Percentiles rank a stretch among this genome's conserved stretches.
These are phyloP conservation scores for Globisporangium parvum DNA, from an alignment of 352 stramenopile species.

Conservation along the genomic window DNA sequence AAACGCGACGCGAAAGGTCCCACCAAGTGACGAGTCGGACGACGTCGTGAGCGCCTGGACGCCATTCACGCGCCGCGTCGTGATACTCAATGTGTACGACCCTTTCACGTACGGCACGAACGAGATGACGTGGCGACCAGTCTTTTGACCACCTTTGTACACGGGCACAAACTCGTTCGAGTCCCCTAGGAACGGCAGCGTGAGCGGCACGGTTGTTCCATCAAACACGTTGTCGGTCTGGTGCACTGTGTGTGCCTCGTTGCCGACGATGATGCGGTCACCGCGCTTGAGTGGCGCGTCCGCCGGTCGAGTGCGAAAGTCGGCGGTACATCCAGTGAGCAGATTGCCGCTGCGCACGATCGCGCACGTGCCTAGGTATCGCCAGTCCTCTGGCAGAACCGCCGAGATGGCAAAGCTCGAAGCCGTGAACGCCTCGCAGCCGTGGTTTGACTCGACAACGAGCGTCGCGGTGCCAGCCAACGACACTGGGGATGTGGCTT, in stretches of 20 bases:
- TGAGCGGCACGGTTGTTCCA: constrained; percentile 61
- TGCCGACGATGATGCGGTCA: constrained; percentile 76
- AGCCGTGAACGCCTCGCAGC: constrained; percentile 42
- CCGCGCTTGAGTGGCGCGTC: constrained; percentile 58
- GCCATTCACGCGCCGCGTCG: constrained; percentile 60
- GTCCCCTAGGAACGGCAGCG: constrained; percentile 47
- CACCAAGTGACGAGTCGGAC: constrained; percentile 45
- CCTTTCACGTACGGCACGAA: constrained; percentile 90
- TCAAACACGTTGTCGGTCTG: constrained; percentile 47
- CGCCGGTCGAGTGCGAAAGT: constrained; percentile 24
- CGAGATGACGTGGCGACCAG: constrained; percentile 76
- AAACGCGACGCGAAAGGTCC: constrained; percentile 59
- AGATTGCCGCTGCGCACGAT: constrained; percentile 16
- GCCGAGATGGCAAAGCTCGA: constrained; percentile 44
- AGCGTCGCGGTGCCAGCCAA: constrained; percentile 21
- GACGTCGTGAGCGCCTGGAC: constrained; percentile 64
- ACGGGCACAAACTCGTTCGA: constrained; percentile 54
- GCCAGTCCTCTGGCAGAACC: constrained; percentile 49
- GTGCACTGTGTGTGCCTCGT: constrained; percentile 65
- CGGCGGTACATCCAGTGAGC: constrained; percentile 38
- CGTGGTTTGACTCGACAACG: constrained; percentile 40
- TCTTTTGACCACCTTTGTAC: constrained; percentile 50
- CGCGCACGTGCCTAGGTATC: constrained; percentile 66
- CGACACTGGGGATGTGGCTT: constrained; percentile 33
- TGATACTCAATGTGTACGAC: constrained; percentile 83